Conservation (phyloP, 1,139 yeast genomes). For the Diutina rugosa region DNA sequence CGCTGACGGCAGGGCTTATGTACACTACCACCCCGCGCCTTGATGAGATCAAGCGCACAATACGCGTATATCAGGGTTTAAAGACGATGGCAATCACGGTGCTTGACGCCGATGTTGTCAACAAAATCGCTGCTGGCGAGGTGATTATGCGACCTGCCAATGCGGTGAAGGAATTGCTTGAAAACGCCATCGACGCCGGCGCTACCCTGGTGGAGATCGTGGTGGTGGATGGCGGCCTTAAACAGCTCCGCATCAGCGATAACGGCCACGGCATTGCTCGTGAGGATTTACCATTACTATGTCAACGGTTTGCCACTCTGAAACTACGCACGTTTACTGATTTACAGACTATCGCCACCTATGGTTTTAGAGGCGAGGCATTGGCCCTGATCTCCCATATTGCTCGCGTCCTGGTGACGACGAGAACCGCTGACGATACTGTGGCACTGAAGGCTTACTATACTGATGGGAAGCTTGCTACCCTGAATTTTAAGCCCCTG, state of each 20-base stretch:
- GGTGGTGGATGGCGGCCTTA: conserved; percentile 43
- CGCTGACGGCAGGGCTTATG: not conserved
- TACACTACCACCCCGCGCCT: not conserved
- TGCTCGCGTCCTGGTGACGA: conserved; percentile 61
- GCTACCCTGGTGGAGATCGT: conserved; percentile 35
- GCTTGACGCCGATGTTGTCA: conserved; percentile 60
- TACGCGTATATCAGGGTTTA: too few relatives aligned
- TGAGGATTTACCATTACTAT: conserved; percentile 33
- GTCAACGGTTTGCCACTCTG: conserved; percentile 49
- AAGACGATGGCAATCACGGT: conserved; percentile 12
- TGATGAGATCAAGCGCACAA: not conserved
- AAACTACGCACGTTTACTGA: conserved; percentile 38
- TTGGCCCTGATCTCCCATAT: conserved; percentile 49
- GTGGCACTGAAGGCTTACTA: conserved; percentile 65
- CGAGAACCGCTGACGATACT: conserved; percentile 46
- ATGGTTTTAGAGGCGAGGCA: conserved; percentile 55
- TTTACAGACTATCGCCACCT: conserved; percentile 33
- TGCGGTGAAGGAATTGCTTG: conserved; percentile 43
- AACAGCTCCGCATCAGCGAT: conserved; percentile 38
- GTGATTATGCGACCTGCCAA: conserved; percentile 89
- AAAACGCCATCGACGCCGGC: conserved; percentile 41
- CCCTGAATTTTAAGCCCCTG: conserved; percentile 19
- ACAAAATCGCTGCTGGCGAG: conserved; percentile 95
- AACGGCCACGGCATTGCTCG: conserved; percentile 38
- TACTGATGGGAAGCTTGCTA: conserved; percentile 45